Conservation (phyloP, 768 basidiomycete genomes). For the Macrolepiota fuliginosa region DNA sequence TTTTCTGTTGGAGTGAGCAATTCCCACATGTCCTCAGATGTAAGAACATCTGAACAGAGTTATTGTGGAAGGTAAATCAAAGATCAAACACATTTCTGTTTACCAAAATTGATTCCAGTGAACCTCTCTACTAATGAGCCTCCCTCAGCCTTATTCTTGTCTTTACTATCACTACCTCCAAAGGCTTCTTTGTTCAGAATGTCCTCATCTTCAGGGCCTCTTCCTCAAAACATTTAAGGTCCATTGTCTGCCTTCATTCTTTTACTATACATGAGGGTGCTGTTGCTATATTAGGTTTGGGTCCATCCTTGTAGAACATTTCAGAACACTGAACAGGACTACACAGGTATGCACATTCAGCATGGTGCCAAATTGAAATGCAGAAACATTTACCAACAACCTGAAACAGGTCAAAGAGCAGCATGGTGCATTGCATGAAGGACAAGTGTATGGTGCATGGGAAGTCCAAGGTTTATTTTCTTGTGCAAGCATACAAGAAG, state of each 20-base stretch:
- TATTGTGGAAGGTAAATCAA: background rate
- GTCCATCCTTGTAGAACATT: constrained; percentile 73
- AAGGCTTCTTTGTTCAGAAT: constrained; percentile 2
- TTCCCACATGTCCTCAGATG: constrained; percentile 58
- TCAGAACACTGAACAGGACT: constrained; percentile 80
- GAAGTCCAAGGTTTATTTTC: no score
- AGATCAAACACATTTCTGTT: constrained; percentile 17
- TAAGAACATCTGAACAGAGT: constrained; percentile 43
- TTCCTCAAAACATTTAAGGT: constrained; percentile 71
- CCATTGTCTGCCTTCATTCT: constrained; percentile 66
- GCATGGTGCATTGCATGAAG: constrained; percentile 76
- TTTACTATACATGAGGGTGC: constrained; percentile 51
- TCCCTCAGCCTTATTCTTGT: constrained; percentile 36
- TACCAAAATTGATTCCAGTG: constrained; percentile 60
- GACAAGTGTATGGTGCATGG: constrained; percentile 88
- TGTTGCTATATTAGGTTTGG: constrained; percentile 59
- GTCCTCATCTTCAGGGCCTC: constrained; percentile 36
- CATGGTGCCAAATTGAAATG: background rate
- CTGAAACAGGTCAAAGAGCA: constrained; percentile 82
- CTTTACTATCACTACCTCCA: constrained; percentile 28
- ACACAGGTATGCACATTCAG: background rate
- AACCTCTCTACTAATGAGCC: constrained; percentile 49
- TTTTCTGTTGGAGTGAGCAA: constrained; percentile 60
- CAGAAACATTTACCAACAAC: constrained; percentile 48
- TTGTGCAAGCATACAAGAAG: no score